Evolutionary conservation across 2,329 filamentous ascomycete genomes (phyloP).

Genomic region (Daldinia sp.): DNA sequence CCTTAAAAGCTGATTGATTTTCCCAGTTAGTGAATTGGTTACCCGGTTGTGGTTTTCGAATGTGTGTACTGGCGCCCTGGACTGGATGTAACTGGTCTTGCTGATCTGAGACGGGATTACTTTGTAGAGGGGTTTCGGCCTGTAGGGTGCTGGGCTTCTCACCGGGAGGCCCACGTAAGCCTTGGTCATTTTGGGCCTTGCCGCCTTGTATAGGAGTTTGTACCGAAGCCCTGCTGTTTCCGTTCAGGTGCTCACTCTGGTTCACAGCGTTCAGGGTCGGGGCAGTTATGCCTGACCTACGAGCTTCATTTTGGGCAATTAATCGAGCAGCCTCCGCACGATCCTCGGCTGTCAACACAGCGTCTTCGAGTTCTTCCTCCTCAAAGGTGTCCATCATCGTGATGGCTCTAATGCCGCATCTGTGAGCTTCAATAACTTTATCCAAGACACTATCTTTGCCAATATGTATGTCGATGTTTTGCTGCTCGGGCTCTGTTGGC

Average conservation of each 20-base stretch:
- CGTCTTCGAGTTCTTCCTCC: constrained; percentile 71
- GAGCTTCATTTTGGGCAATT: constrained; percentile 46
- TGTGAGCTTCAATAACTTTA: constrained; percentile 55
- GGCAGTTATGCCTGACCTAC: constrained; percentile 33
- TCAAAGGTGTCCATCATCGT: constrained; percentile 79
- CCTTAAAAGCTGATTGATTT: constrained; percentile 37
- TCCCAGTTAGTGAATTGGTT: constrained; percentile 13
- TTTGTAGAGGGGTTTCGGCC: neutral
- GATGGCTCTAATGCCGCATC: constrained; percentile 65
- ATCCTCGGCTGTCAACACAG: constrained; percentile 70
- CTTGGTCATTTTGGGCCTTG: neutral
- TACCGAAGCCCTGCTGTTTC: neutral
- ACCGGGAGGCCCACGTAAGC: neutral
- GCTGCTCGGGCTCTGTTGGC: constrained; percentile 64
- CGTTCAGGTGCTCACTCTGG: neutral
- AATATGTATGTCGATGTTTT: constrained; percentile 64
- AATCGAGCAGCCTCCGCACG: constrained; percentile 63
- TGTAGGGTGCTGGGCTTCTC: neutral
- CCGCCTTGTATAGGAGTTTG: neutral
- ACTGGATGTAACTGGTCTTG: constrained; percentile 8
- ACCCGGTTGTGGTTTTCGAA: neutral
- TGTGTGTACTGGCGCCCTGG: constrained; percentile 32
- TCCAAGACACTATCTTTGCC: constrained; percentile 75
- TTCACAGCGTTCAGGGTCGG: neutral
- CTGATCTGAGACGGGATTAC: constrained; percentile 1